Conservation (phyloP, 352 stramenopile genomes). For the Phytophthora ohioensis region DNA sequence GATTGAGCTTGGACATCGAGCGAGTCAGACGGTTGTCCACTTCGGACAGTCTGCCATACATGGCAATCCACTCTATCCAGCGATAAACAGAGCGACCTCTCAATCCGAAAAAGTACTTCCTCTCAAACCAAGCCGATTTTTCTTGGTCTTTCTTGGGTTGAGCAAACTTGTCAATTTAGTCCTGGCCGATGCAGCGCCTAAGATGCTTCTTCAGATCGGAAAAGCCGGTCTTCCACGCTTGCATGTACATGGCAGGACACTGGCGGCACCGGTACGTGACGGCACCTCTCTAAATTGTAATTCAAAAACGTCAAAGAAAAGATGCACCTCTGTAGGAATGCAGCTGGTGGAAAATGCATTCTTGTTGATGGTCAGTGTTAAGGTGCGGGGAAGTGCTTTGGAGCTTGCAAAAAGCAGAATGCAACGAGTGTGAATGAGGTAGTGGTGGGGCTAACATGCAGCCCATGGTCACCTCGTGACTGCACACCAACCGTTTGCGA, state of each 20-base stretch:
- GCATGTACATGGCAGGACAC: constrained; percentile 7
- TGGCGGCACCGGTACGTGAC: constrained; percentile 9
- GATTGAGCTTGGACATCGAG: not conserved
- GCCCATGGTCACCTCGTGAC: too few relatives aligned
- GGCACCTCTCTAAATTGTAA: not conserved
- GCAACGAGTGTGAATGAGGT: too few relatives aligned
- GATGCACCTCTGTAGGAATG: constrained; percentile 9
- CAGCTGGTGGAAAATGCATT: constrained; percentile 3
- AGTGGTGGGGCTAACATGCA: too few relatives aligned
- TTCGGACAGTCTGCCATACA: constrained; percentile 11
- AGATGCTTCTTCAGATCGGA: constrained; percentile 17
- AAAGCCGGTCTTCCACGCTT: constrained; percentile 18
- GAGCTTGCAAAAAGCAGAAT: too few relatives aligned
- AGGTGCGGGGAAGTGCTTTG: too few relatives aligned
- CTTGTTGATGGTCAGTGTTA: not conserved
- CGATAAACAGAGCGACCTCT: constrained; percentile 1
- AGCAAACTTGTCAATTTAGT: constrained; percentile 9
- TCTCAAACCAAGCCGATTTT: constrained; percentile 10
- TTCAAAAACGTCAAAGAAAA: constrained; percentile 6
- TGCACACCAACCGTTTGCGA: too few relatives aligned
- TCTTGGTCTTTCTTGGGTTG: not conserved
- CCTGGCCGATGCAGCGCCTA: not conserved
- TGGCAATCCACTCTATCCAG: constrained; percentile 14
- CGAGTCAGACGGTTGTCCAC: constrained; percentile 10
- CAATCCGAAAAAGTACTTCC: not conserved